These are phyloP conservation scores for Monilinia fructigena DNA, from an alignment of 2,329 filamentous ascomycete species.

Conservation along the genomic window DNA sequence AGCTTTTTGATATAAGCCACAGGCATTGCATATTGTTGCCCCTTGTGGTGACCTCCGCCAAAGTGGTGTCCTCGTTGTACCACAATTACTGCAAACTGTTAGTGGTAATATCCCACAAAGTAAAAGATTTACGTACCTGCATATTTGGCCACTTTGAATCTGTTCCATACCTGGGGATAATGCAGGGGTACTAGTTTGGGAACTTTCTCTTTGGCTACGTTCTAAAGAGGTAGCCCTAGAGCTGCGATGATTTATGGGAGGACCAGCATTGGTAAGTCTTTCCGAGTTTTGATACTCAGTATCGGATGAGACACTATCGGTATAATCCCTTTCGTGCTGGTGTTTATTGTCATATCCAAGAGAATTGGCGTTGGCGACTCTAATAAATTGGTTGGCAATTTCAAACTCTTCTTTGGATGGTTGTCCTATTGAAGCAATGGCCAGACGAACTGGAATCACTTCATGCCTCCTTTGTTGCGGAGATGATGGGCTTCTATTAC, in stretches of 20 bases:
- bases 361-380: conserved; percentile 31
- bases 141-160: conserved; percentile 60
- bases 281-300: conserved; percentile 28
- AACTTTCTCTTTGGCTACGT: conserved; percentile 29
- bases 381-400: conserved; percentile 32
- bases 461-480: conserved; percentile 30
- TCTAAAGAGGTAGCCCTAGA: conserved; percentile 31
- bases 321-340: conserved; percentile 23
- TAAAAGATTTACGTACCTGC: conserved; percentile 58
- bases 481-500: conserved; percentile 29
- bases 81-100: conserved; percentile 73
- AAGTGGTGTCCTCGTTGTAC: conserved; percentile 86
- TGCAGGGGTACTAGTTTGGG: conserved; percentile 20
- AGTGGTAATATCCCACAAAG: conserved; percentile 20
- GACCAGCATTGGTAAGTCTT: conserved; percentile 26
- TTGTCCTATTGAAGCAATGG: conserved; percentile 28
- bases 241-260: conserved; percentile 26
- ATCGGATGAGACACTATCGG: conserved; percentile 27
- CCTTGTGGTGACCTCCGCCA: conserved; percentile 94
- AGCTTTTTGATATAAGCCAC: conserved; percentile 90
- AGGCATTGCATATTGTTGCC: conserved; percentile 96
- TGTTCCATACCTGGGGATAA: conserved; percentile 21
- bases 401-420: conserved; percentile 35
- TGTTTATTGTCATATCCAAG: conserved; percentile 17
- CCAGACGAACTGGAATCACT: conserved; percentile 29